Base-by-base conservation (phyloP, 164 flowering plant genomes). In the Sedum album region DNA sequence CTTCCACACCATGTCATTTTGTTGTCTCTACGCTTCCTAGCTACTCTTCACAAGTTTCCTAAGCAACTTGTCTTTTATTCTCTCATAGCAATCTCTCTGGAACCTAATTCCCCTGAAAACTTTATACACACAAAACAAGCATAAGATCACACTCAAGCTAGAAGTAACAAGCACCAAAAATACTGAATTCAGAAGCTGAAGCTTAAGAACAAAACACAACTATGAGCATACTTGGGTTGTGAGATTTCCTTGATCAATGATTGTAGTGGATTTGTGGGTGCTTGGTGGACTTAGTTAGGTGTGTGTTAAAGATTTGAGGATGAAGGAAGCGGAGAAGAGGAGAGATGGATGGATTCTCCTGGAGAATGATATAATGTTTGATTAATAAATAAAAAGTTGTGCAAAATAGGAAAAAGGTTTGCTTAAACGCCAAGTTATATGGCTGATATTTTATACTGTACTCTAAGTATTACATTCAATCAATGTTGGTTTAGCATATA, bases 401-500 rank as follows among this genome's bases (percentile, higher is more conserved):
- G 30, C 28, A 48, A 71, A n/a, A 67, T 70, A 70, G 71, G 60
- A 73, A 31, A 30, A 71, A 38, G 60, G 84, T 79, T 82, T 85
- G 81, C 88, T 85, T 85, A 82, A 77, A 81, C 76, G 82, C 72
- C 83, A 84, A 79, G 88, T 82, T 81, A 69, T 72, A 44, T 75
- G 68, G 48, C 73, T 15, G 38, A 69, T 77, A 66, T 74, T 36
- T 67, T 73, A 9, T 53, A 53, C 48, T 44, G 18, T 5, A 44
- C 5, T 44, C 2, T 44, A 13, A 44, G 11, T 41, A 41, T 41
- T 41, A 1, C 17, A 17, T 17, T 15, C 38, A 35, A 7, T 35
- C 38, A 35, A 35, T 35, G 38, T 35, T 35, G 38, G 7, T 35
- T 35, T 35, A 35, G 7, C 7, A 35, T 35, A 35, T 35, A 35